Base-by-base conservation (phyloP, 805 yeast species). In the Cyberlindnera nakhonratchasimensis region DNA sequence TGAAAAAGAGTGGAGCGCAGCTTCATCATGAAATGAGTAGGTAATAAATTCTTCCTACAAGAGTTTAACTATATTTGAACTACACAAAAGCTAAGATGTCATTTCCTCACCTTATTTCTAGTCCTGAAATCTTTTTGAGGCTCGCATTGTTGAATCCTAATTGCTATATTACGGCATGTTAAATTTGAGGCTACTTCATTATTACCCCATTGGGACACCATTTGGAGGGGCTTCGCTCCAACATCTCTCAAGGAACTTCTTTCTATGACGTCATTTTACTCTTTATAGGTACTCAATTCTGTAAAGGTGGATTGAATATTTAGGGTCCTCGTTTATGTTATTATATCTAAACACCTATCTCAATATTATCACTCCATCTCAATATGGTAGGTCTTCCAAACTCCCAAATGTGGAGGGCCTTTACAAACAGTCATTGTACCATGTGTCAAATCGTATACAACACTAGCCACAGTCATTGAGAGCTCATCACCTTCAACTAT, bases 401-500 rank as follows among this genome's bases (percentile, higher is more conserved):
- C 67, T 52, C 81, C 87, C 32, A 74, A 79, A 5, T 64, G 50
- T 18, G 50, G 50, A 10, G 50, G 50, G 19, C 50, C 50, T 20
- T 46, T 46, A 37, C 50, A 46, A 10, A 46, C 45, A 14, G 46
- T 29, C 50, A 46, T 46, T 10, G 40, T 34, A 34, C 50, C 50
- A 14, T 46, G 39, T 11, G 47, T 42, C 30, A 46, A 34, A 24
- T 46, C 50, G 19, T 46, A 46, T 5, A 46, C 37, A 10, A 46
- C 50, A 34, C 35, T n/a, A 10, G 50, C 50, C 18, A 46, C 50
- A 16, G 50, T 46, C 50, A 46, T 46, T 13, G 34, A 37, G 3
- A 39, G 16, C 32, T 46, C 50, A 13, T 21, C 35, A 20, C 34
- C 42, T 28, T 41, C 41, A 11, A 32, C 31, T 13, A 26, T 24